phyloP scores from a whole-genome alignment of 2,329 filamentous ascomycete genomes.

The Cadophora sp. region DNA sequence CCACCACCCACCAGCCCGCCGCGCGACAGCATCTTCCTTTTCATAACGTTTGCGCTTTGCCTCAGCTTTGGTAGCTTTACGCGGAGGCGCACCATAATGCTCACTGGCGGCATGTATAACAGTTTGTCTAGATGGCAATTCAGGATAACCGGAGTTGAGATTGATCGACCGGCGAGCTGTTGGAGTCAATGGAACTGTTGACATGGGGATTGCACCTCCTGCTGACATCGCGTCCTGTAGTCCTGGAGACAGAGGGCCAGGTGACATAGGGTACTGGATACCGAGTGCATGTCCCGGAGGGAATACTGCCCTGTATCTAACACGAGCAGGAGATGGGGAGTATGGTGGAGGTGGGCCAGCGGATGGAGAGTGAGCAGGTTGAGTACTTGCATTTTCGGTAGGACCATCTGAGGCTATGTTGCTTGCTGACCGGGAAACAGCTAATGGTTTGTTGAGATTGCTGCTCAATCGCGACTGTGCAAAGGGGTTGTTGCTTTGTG shows the following conservation, averaged over 20 bases:
- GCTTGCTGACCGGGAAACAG: constrained; percentile 15
- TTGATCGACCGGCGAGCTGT: constrained; percentile 39
- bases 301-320: constrained; percentile 62
- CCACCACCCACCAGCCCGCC: constrained; percentile 66
- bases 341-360: constrained; percentile 42
- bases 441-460: constrained; percentile 23
- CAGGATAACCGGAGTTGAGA: constrained; percentile 43
- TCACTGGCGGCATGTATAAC: constrained; percentile 6
- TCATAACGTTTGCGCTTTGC: constrained; percentile 62
- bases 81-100: constrained; percentile 28
- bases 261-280: constrained; percentile 61
- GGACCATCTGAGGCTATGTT: constrained; percentile 21
- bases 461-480: constrained; percentile 28
- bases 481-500: constrained; percentile 39
- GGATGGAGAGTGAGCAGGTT: constrained; percentile 24
- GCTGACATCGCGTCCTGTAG: constrained; percentile 67
- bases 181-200: constrained; percentile 62
- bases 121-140: constrained; percentile 32
- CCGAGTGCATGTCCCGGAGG: constrained; percentile 58
- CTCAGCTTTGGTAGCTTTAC: constrained; percentile 41
- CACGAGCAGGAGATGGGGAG: constrained; percentile 37
- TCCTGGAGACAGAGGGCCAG: constrained; percentile 67
- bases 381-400: constrained; percentile 12
- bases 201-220: constrained; percentile 65
- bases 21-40: constrained; percentile 68